Percentiles rank a stretch among this genome's conserved stretches.
These are phyloP conservation scores for Colletotrichum tropicale DNA, from an alignment of 2,329 filamentous ascomycete species.

Conservation along the genomic window DNA sequence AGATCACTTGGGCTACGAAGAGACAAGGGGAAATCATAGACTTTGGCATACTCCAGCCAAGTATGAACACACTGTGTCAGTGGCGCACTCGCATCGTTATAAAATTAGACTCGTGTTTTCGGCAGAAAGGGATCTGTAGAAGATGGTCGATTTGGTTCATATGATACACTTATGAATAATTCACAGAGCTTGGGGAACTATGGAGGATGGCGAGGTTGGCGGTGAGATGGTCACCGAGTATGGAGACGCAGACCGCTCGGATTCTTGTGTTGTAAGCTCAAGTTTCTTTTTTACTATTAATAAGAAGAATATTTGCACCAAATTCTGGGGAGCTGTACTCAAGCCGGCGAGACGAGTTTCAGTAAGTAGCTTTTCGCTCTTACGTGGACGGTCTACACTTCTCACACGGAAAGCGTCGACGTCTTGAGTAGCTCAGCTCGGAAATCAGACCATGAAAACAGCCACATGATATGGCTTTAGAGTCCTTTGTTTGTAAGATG, in stretches of 20 bases:
- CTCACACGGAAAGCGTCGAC: neutral
- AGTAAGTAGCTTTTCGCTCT: no score
- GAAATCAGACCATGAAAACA: neutral
- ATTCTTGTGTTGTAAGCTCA: neutral
- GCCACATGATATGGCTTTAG: neutral
- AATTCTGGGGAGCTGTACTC: neutral
- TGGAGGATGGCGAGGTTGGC: neutral
- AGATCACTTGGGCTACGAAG: neutral
- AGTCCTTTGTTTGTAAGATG: no score
- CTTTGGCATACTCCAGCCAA: neutral
- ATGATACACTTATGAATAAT: neutral
- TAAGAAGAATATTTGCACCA: accelerated
- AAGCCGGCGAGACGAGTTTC: no score
- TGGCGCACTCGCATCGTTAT: neutral
- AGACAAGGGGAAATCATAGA: neutral
- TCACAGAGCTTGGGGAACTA: neutral
- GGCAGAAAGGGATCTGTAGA: neutral
- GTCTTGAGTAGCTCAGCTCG: no score
- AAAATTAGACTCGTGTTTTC: neutral
- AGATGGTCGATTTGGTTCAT: neutral
- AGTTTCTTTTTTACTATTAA: neutral
- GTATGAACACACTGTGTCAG: neutral
- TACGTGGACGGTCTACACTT: neutral
- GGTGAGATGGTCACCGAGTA: neutral
- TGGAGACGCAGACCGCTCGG: neutral